These are phyloP conservation scores for Pythium phragmitis DNA, from an alignment of 352 stramenopile genomes.

Conservation along the genomic window DNA sequence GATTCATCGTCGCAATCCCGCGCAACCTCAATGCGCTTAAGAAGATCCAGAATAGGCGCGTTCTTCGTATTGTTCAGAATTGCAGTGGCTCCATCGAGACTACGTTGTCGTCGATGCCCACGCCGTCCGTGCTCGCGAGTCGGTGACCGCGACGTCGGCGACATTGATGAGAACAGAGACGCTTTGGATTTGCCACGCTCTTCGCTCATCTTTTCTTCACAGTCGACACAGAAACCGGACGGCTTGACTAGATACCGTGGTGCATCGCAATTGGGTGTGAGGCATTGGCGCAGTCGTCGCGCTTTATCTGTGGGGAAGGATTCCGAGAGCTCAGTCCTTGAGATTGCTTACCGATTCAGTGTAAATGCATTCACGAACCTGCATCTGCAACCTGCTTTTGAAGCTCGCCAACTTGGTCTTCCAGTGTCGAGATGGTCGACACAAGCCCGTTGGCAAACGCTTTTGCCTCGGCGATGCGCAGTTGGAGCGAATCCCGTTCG, in stretches of 20 bases:
- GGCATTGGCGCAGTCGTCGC: conserved; percentile 46
- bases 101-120: conserved; percentile 45
- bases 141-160: conserved; percentile 2
- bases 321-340: neutral
- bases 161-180: conserved; percentile 6
- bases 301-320: conserved; percentile 39
- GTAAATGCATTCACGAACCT: neutral
- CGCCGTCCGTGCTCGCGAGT: neutral
- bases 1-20: conserved; percentile 25
- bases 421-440: conserved; percentile 28
- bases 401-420: conserved; percentile 34
- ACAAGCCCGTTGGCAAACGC: neutral
- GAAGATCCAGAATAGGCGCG: conserved; percentile 38
- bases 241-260: conserved; percentile 54
- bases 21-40: conserved; percentile 32
- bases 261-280: conserved; percentile 68
- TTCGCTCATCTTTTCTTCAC: conserved; percentile 39
- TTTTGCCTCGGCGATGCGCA: conserved; percentile 2
- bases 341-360: neutral
- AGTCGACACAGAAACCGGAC: conserved; percentile 68
- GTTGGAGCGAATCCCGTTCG: conserved; percentile 11
- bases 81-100: conserved; percentile 38
- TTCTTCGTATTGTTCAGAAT: conserved; percentile 45
- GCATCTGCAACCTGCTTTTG: conserved; percentile 49
- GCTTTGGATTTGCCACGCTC: conserved; percentile 13